Base-by-base conservation (phyloP, 139 green algal species). In the Mesotaenium endlicherianum region DNA sequence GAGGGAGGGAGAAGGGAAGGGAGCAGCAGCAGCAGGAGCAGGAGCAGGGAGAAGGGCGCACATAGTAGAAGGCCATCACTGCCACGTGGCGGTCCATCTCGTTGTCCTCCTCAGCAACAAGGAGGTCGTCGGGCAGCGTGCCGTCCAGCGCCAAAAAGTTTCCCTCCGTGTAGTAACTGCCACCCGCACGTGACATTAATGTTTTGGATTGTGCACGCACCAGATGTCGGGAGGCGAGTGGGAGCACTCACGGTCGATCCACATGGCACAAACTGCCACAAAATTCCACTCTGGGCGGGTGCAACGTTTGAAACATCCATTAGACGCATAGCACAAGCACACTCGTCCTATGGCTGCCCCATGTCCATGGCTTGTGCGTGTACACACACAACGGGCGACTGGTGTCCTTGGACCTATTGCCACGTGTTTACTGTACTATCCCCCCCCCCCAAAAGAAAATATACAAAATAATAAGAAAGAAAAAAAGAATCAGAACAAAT, bases 91-190 rank as follows among this genome's bases (percentile, higher is more conserved):
- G 50, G 20, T 64, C 50, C 20, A 64, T 64, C 50, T 64, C 50
- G 26, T 64, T 26, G 50, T 20, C 20, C 20, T 34, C 26, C 20
- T 26, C 50, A n/a, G n/a, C n/a, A n/a, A n/a, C n/a, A 64, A 64
- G 50, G 50, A 64, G 20, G 26, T 20, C 20, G 20, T 64, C 64
- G 16, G 64, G 64, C 64, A 38, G 16, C 11, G 31, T 42, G 36
- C 11, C 64, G 36, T 40, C 16, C 11, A 40, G 16, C 16, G 64
- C 11, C 14, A 75, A 16, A 16, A 75, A 75, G 64, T 75, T 75
- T 16, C 64, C 64, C 64, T 75, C 17, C 36, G 14, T 38, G 17
- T 75, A 75, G 17, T 75, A 75, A 11, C 64, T 75, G 64, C n/a
- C n/a, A n/a, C 49, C 14, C 49, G 49, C 49, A 59, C 49, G 49